Conservation (phyloP, 495 filamentous ascomycete genomes). For the Bacidia rubella region DNA sequence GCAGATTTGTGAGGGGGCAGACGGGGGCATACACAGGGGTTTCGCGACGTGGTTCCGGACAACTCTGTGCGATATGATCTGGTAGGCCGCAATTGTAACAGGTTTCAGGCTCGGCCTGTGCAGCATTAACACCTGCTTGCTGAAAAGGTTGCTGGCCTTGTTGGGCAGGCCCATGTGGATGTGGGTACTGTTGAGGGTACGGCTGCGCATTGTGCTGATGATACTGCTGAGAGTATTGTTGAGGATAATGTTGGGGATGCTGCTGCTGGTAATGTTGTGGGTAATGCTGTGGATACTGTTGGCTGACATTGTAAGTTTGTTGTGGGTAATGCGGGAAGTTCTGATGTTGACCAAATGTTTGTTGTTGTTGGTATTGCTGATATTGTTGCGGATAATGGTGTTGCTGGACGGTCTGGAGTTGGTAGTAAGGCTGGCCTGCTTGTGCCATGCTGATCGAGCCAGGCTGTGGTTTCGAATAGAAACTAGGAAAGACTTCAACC, state of each 20-base stretch:
- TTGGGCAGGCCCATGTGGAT: slow-evolving; percentile 8
- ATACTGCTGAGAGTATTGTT: slow-evolving; percentile 17
- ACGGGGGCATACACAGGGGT: slow-evolving; percentile 44
- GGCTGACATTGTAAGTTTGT: slow-evolving; percentile 12
- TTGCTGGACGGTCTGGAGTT: slow-evolving; percentile 10
- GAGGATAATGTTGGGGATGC: slow-evolving; percentile 16
- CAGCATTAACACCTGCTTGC: neutral
- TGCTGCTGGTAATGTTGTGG: slow-evolving; percentile 11
- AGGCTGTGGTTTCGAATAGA: no score
- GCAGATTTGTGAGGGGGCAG: neutral
- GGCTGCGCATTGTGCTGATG: slow-evolving; percentile 11
- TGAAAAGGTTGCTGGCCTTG: slow-evolving; percentile 4
- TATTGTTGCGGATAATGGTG: slow-evolving; percentile 11
- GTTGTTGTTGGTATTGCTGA: slow-evolving; percentile 9
- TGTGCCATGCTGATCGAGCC: slow-evolving; percentile 4
- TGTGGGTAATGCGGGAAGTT: slow-evolving; percentile 12
- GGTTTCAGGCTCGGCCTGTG: slow-evolving; percentile 18
- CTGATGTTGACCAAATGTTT: slow-evolving; percentile 6
- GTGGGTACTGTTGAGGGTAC: slow-evolving; percentile 4
- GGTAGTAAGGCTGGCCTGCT: slow-evolving; percentile 13
- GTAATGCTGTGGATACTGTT: slow-evolving; percentile 6
- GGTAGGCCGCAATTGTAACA: slow-evolving; percentile 33
- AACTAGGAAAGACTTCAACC: no score
- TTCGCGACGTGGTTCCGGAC: slow-evolving; percentile 32
- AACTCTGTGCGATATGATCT: slow-evolving; percentile 31